Evolutionary conservation across 1,284 basidiomycete species (phyloP), one percentile per base, ranked within the genome.

Genomic region (Tilletia caries): DNA sequence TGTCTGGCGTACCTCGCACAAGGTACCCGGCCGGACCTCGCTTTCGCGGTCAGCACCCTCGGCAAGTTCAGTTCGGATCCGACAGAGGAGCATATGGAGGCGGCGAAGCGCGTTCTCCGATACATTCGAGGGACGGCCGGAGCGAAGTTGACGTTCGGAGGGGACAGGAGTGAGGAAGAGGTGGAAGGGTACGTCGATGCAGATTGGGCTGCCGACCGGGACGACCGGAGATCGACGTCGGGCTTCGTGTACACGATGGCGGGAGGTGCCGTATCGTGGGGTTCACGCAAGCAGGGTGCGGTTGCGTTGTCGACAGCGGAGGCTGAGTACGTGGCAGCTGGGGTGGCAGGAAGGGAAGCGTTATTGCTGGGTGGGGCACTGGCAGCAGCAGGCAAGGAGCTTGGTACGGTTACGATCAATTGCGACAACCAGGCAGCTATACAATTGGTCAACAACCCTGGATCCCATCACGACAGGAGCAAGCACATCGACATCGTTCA

Each of bases 201-300:
- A 6, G 69, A 73, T 50, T 73, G 68, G 68, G 71, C 66, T 6
- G 67, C 64, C 12, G 58, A 67, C 54, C 27, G 29, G 3, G 68
- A 41, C 2, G 52, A 71, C 20, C 23, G 73, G 3, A 20, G 62
- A 4, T 69, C 69, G 33, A 70, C 71, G 2, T 68, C 71, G 10
- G 73, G 73, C 1, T 62, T 60, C 20, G 34, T 70, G 13, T 25
- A 70, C 34, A 25, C 33, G 23, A 32, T 73, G 37, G 46, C 52
- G 25, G 64, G 69, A 0, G 52, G 65, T 1, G 46, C 67, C 5
- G 67, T 73, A 12, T 67, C 50, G 0, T 68, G 68, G 41, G 48
- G 58, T 18, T 52, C 67, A 20, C 10, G 62, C 5, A 60, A 68
- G n/a, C 72, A 74, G 43, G 34, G 52, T 2, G 43, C 44, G 18